Base-by-base conservation (phyloP, 2,329 filamentous ascomycete genomes). In the Phoma herbarum region DNA sequence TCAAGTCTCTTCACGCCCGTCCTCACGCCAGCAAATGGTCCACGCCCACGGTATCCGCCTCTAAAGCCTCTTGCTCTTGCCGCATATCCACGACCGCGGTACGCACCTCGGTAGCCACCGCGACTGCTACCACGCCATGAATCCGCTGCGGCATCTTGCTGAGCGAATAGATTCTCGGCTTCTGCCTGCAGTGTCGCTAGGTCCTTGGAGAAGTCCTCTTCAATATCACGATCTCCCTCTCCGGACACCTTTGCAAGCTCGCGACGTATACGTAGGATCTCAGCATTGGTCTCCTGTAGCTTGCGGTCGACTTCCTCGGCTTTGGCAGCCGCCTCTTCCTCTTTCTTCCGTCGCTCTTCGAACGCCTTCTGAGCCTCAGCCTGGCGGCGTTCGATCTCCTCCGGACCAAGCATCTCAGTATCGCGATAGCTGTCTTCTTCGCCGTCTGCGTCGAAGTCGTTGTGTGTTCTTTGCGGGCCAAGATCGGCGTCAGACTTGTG, bases 291-390 rank as follows among this genome's bases (percentile, higher is more conserved):
- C 37, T 82, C 85, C 26, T 84, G 84, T 14, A 90, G 73, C 62
- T 88, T 84, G 66, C 84, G 83, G 61, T 91, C 87, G 20, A 94
- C 76, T 48, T 90, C 88, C 60, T 85, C 83, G 3, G 84, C 84
- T 59, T 87, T 82, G 46, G 82, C 82, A 55, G 89, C 86, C 8
- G 90, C 80, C 69, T 90, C 88, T 54, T 85, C 81, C 45, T 85
- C 83, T 75, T 87, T 87, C 60, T 81, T 83, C 65, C 82, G 80
- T 65, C 88, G 88, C 66, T 90, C 88, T 49, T 91, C 86, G 57
- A 90, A 84, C 1, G 81, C 80, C 62, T 85, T 87, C 69, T 95
- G 91, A 1, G 87, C 89, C 70, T 91, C 90, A 54, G 87, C 85
- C 68, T 94, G 91, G 64, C 84, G 87, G 59, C 81, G 84, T 22